Conservation (phyloP, 352 stramenopile species). For the Globisporangium polare region DNA sequence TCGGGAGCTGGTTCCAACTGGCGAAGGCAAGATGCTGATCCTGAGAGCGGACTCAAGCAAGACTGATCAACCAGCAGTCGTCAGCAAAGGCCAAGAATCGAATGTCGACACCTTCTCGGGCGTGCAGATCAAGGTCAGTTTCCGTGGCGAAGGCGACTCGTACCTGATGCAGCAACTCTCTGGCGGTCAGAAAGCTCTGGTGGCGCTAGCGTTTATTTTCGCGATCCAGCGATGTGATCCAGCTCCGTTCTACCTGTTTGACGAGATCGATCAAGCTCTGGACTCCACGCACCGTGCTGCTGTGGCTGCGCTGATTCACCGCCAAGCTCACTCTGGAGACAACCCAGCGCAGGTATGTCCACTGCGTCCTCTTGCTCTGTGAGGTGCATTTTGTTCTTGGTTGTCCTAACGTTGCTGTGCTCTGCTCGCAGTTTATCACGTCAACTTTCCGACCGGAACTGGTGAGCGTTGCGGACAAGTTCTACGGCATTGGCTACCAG, state of each 20-base stretch:
- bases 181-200: constrained; percentile 98
- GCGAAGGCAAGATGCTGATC: constrained; percentile 95
- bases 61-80: constrained; percentile 12
- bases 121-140: constrained; percentile 98
- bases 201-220: constrained; percentile 99
- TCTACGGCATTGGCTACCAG: constrained; percentile 98
- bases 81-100: constrained; percentile 23
- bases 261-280: constrained; percentile 99
- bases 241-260: constrained; percentile 99
- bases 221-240: constrained; percentile 98
- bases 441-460: constrained; percentile 99
- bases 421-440: constrained; percentile 90
- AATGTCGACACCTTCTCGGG: constrained; percentile 94
- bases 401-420: constrained; percentile 6
- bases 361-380: not conserved
- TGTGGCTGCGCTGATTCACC: constrained; percentile 96
- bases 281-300: constrained; percentile 97
- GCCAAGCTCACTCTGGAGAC: constrained; percentile 93
- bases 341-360: constrained; percentile 92
- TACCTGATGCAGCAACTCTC: constrained; percentile 99
- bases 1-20: constrained; percentile 96
- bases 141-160: constrained; percentile 94
- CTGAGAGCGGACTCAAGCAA: constrained; percentile 82
- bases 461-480: constrained; percentile 95
- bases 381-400: constrained; percentile 4